phyloP scores from a whole-genome alignment of 1,284 basidiomycete genomes.

The Apiotrichum sp. region DNA sequence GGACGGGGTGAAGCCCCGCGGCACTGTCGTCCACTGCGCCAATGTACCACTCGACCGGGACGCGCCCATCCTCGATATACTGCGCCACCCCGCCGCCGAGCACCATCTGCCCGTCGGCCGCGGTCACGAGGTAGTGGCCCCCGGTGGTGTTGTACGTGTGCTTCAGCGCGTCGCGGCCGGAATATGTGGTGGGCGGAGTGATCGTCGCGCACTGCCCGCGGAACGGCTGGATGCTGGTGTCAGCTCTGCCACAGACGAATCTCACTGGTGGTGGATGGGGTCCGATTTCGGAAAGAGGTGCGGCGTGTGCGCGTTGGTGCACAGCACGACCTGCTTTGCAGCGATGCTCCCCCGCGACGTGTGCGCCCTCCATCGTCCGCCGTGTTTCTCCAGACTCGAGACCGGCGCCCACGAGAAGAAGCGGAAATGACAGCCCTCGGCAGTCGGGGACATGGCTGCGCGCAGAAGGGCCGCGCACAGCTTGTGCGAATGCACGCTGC shows the following conservation, averaged over 20 bases:
- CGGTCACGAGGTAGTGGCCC: constrained; percentile 23
- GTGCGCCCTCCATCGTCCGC: constrained; percentile 10
- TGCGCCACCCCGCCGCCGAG: constrained; percentile 16
- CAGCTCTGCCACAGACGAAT: neutral
- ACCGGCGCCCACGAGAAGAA: constrained; percentile 28
- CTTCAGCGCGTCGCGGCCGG: constrained; percentile 12
- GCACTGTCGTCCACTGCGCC: constrained; percentile 19
- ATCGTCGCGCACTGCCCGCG: constrained; percentile 24
- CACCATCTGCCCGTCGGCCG: constrained; percentile 14
- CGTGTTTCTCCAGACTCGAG: neutral
- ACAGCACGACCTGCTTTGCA: constrained; percentile 22
- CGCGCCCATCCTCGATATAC: constrained; percentile 9
- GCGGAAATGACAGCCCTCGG: constrained; percentile 9
- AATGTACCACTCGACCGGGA: constrained; percentile 6
- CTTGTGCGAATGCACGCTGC: constrained; percentile 29
- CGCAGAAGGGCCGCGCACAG: constrained; percentile 24
- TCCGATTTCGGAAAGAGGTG: constrained; percentile 21
- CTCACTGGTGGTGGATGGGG: constrained; percentile 4
- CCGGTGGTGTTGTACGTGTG: constrained; percentile 23
- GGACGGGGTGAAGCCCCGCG: constrained; percentile 7
- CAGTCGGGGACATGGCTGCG: constrained; percentile 12
- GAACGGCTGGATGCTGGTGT: constrained; percentile 18
- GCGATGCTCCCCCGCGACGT: constrained; percentile 19
- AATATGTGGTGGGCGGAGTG: constrained; percentile 25
- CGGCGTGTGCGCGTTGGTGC: constrained; percentile 29